These are phyloP conservation scores for Elsinoe ampelina DNA, from an alignment of 2,329 filamentous ascomycete genomes.

Conservation along the genomic window DNA sequence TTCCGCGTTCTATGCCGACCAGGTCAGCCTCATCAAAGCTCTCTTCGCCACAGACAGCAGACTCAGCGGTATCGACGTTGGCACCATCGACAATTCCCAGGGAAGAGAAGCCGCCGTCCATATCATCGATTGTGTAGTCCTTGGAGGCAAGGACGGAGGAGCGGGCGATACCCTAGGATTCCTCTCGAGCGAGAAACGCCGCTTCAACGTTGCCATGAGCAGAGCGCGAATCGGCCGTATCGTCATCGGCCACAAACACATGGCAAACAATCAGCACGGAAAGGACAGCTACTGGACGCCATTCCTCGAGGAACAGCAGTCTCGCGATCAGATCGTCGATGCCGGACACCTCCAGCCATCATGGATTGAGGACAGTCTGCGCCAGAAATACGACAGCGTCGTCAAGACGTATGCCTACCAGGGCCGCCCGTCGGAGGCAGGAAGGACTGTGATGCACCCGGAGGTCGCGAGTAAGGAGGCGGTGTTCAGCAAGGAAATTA, in stretches of 20 bases:
- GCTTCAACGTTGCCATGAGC: background rate
- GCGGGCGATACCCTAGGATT: background rate
- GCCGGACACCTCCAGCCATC: too few species aligned
- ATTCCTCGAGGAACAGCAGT: too few species aligned
- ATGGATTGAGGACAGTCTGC: too few species aligned
- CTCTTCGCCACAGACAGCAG: background rate
- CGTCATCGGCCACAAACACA: background rate
- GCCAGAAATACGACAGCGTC: too few species aligned
- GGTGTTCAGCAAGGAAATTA: too few species aligned
- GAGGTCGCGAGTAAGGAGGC: too few species aligned
- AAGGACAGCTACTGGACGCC: background rate
- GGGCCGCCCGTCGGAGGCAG: too few species aligned
- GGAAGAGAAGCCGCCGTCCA: background rate
- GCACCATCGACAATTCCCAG: background rate
- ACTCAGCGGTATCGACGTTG: background rate
- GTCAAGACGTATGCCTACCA: too few species aligned
- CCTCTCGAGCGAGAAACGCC: background rate
- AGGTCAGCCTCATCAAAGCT: background rate
- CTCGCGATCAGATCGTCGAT: too few species aligned
- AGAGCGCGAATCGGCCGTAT: background rate
- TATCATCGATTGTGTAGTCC: background rate
- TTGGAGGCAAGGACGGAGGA: background rate
- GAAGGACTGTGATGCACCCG: too few species aligned
- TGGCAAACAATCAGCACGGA: background rate
- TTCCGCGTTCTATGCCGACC: background rate